Evolutionary conservation across 2,329 filamentous ascomycete genomes (phyloP).

Genomic region (Drechslera avenae): DNA sequence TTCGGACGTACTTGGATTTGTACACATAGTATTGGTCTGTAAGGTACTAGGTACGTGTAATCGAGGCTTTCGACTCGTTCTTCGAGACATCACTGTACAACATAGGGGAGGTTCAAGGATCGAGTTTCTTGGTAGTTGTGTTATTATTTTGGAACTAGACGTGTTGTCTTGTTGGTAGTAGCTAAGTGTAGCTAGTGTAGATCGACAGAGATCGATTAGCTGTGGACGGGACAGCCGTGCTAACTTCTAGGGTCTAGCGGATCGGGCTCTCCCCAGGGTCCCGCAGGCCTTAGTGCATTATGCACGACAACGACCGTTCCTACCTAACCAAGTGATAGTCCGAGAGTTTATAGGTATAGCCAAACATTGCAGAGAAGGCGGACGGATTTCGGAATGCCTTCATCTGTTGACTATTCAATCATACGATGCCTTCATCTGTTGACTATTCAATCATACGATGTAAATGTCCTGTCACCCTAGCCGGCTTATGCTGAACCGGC

Average conservation of each 20-base stretch:
- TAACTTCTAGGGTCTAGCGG: background rate
- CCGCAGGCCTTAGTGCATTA: conserved; percentile 3
- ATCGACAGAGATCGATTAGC: background rate
- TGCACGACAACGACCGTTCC: background rate
- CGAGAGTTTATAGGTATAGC: background rate
- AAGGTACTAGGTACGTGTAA: background rate
- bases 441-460: too few relatives aligned
- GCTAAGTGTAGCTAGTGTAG: background rate
- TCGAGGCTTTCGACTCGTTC: background rate
- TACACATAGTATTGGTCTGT: background rate
- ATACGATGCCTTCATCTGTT: background rate
- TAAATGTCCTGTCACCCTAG: too few relatives aligned
- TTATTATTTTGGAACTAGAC: too few relatives aligned
- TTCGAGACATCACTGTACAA: background rate
- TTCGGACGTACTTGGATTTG: background rate
- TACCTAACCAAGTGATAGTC: background rate
- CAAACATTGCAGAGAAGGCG: background rate
- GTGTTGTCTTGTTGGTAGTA: background rate
- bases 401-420: background rate
- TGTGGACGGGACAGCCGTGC: background rate
- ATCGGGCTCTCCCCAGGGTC: background rate
- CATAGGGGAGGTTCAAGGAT: background rate
- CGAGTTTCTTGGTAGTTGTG: background rate
- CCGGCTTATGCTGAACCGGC: too few relatives aligned
- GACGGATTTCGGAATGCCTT: background rate